Base-by-base conservation (phyloP, 768 basidiomycete species). In the Tremella mesenterica region DNA sequence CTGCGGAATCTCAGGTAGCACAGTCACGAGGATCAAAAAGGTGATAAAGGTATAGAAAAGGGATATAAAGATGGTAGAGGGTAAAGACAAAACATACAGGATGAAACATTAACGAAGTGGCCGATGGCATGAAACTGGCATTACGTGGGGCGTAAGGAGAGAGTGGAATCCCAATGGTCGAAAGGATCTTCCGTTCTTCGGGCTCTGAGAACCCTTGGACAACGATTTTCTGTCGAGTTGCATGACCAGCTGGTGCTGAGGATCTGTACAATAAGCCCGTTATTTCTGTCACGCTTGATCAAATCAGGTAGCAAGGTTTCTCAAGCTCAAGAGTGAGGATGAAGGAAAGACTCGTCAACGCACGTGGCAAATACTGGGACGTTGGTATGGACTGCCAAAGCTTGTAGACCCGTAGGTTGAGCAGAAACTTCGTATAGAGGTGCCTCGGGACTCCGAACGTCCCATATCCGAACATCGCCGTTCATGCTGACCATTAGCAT, bases 391-490 rank as follows among this genome's bases (percentile, higher is more conserved):
- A 88, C 83, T 58, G 95, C 90, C 60, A 97, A 85, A 1, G 84
- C 80, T 9, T 87, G 81, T 44, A 96, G 76, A 9, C 91, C 90
- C 27, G 81, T 74, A 1, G 81, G 79, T 59, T 85, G 81, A 21
- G 81, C 69, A 33, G 84, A 78, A 79, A 85, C 83, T 33, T 80
- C 79, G 45, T 81, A 77, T 12, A 81, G 67, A 4, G 87, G 79
- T 27, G 72, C 73, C 39, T 85, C 81, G 2, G 76, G 68, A 4
- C 80, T 79, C 50, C 95, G 83, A 27, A 86, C 75, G 73, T 99
- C 95, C 85, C 91, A 97, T 8, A 97, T 74, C 64, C 86, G 86
- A 36, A 95, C 85, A 63, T 87, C 83, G 0, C 95, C 95, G 64
- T 88, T 85, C 69, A 88, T 73, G 63, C 95, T 96, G 48, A 2